Conservation (phyloP, 2,329 filamentous ascomycete species). For the Bipolaris oryzae region DNA sequence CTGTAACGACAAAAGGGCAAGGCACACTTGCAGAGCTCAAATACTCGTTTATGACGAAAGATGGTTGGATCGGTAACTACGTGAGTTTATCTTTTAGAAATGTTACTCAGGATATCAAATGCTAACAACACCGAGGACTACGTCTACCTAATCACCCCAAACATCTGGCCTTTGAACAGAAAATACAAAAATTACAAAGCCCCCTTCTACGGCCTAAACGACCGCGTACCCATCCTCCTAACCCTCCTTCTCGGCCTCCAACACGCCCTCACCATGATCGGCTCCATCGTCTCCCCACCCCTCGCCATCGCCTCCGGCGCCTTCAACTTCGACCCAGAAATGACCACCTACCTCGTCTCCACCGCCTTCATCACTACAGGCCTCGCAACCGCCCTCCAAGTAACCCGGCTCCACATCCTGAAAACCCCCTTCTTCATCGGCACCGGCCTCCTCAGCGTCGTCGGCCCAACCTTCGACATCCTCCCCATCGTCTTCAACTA, state of each 20-base stretch:
- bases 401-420: conserved; percentile 32
- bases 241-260: conserved; percentile 39
- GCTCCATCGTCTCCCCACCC: conserved; percentile 36
- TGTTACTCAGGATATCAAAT: not conserved
- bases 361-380: conserved; percentile 40
- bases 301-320: conserved; percentile 39
- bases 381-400: conserved; percentile 36
- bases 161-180: conserved; percentile 30
- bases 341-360: conserved; percentile 36
- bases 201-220: conserved; percentile 37
- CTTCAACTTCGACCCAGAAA: conserved; percentile 32
- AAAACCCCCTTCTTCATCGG: conserved; percentile 39
- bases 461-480: conserved; percentile 39
- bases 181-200: conserved; percentile 36
- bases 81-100: conserved; percentile 24
- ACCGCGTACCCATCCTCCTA: conserved; percentile 32
- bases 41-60: conserved; percentile 45
- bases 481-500: conserved; percentile 38
- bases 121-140: conserved; percentile 39
- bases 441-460: conserved; percentile 35
- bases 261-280: conserved; percentile 39
- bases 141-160: conserved; percentile 36
- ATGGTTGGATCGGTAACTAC: conserved; percentile 51
- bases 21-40: conserved; percentile 24
- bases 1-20: conserved; percentile 14